Percentiles rank a stretch among this genome's conserved stretches.
Conservation (phyloP, 202 grass and related monocot genomes). For the Bolboschoenoplectus hybrid region DNA sequence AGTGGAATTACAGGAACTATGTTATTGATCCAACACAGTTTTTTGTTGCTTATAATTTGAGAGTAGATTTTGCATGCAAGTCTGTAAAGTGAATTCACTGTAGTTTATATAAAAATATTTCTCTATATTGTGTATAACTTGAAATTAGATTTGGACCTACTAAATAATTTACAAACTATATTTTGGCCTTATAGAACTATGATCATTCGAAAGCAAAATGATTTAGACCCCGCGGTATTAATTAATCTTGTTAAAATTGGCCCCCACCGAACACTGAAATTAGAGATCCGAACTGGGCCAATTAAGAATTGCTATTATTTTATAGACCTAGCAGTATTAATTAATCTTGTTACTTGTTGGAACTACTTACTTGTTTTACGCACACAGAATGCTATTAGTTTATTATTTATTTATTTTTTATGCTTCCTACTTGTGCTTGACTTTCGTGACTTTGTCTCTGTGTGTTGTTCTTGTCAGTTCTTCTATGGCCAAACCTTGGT, state of each 20-base stretch:
- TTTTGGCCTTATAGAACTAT: background rate
- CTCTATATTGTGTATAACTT: background rate
- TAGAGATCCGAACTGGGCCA: background rate
- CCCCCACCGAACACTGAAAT: background rate
- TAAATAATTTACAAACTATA: background rate
- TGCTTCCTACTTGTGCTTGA: background rate
- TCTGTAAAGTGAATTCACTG: background rate
- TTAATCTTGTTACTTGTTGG: slow-evolving; percentile 16
- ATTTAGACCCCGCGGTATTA: background rate
- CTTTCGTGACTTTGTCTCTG: background rate
- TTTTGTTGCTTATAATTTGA: background rate
- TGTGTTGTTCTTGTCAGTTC: background rate
- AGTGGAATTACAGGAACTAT: background rate
- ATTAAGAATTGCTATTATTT: background rate
- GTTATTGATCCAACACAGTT: background rate
- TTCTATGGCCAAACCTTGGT: background rate
- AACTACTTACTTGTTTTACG: slow-evolving; percentile 10
- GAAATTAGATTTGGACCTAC: background rate
- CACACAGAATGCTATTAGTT: no score
- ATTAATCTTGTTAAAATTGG: background rate
- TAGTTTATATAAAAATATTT: background rate
- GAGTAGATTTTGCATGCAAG: slow-evolving; percentile 20
- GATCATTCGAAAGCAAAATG: background rate
- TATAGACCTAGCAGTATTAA: background rate
- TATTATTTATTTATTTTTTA: background rate